Base-by-base conservation (phyloP, 2,329 filamentous ascomycete genomes). In the Corynespora cassiicola region DNA sequence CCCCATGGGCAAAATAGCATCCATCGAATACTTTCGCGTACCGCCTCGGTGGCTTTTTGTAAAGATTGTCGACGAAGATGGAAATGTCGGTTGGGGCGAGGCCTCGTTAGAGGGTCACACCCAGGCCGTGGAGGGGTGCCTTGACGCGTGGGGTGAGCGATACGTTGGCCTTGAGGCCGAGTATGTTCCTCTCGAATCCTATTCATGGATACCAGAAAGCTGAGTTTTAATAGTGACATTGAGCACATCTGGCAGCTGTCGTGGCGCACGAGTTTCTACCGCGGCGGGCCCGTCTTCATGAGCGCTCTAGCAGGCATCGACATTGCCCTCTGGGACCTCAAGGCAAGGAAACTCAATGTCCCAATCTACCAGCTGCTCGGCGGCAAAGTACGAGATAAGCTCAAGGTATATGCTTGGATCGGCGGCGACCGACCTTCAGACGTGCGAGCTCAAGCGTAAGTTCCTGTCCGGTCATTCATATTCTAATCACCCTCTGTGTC, bases 241-340 rank as follows among this genome's bases (percentile, higher is more conserved):
- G 87, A 91, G 60, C 84, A 89, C 47, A 85, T 91, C 41, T 91
- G 88, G 88, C 87, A 90, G 61, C 77, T 79, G 48, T 80, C 81
- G 17, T 90, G 84, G 79, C 78, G 87, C 26, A 61, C 60, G 26
- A 81, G 81, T 0, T 92, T 91, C 65, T 91, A 91, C 65, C 77
- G 88, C 18, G 87, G 87, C 2, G 88, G 87, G 0, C 85, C 87
- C 0, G 87, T 91, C 7, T 85, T 91, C 50, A 90, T 91, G 86
- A 87, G 82, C 50, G 88, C 87, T 0, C 68, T 91, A 11, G 81
- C 86, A 0, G 88, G 88, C 2, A 81, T 91, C 34, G 87, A 91
- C 57, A 91, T 91, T 62, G 87, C 87, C 0, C 70, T 90, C 0
- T 91, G 87, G 87, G 87, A 90, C 66, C 71, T 90, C 14, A 90